Base-by-base conservation (phyloP, 306 rosid species). In the Vigna angularis region DNA sequence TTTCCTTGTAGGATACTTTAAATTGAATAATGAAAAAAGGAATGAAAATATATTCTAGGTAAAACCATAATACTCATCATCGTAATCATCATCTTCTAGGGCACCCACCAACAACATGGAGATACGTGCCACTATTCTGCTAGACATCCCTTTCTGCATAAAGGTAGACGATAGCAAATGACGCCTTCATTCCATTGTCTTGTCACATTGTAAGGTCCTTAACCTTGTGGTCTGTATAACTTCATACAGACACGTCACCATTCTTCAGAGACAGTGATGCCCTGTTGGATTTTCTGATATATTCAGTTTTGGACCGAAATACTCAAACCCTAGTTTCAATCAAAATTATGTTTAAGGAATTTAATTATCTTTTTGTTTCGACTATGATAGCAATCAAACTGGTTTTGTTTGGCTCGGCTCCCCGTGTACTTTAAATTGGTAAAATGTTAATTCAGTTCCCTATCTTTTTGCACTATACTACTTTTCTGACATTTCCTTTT, bases 61-160 rank as follows among this genome's bases (percentile, higher is more conserved):
- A 36, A 6, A 47, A 44, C 14, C 48, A 10, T 9, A 7, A 7
- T 6, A 50, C 40, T 0, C 70, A 40, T 61, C 28, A 17, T 15
- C 9, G 2, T 0, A 49, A 42, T 61, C 15, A 34, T 15, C 9
- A 4, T 44, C 49, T 7, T 45, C 50, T 45, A 4, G 8, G 56
- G 28, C 75, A 55, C 45, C 20, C 9, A 47, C 53, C 82, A 76
- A 81, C 24, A 73, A 48, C 15, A 28, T 15, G 73, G 9, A 26
- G 82, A 70, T 86, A 83, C 71, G 91, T 80, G 84, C 47, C 83
- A 7, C 7, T 14, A 56, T 7, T 11, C 14, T 26, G 83, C 65
- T 61, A 74, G 47, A 34, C 7, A 74, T 18, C 67, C 11, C 76
- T 87, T 84, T 85, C 88, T 76, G 1, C 62, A n/a, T 85, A 78